phyloP scores from a whole-genome alignment of 257 asterid genomes.

The Coffea eugenioides region DNA sequence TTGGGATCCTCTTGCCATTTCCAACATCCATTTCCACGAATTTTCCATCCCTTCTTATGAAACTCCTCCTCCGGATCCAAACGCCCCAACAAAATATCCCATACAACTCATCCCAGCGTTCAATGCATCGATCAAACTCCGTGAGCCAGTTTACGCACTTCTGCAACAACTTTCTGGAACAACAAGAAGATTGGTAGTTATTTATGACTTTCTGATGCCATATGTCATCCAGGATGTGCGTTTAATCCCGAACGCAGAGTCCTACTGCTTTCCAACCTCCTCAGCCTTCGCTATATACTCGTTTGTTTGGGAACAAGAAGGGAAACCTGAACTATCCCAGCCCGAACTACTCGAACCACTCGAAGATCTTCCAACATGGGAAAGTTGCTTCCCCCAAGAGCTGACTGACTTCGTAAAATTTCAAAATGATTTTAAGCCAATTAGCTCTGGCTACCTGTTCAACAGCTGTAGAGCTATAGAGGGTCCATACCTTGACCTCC shows the following conservation, averaged over 20 bases:
- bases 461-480: constrained; percentile 11
- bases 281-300: constrained; percentile 32
- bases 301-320: constrained; percentile 15
- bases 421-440: background rate
- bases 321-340: constrained; percentile 13
- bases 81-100: too few species aligned
- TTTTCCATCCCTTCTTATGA: too few species aligned
- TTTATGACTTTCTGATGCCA: constrained; percentile 45
- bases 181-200: constrained; percentile 32
- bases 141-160: constrained; percentile 26
- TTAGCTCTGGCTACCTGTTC: constrained; percentile 19
- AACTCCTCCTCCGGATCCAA: too few species aligned
- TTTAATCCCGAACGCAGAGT: constrained; percentile 30
- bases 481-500: constrained; percentile 13
- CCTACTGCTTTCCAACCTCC: constrained; percentile 42
- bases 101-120: background rate
- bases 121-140: constrained; percentile 22
- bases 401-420: background rate
- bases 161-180: constrained; percentile 18
- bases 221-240: constrained; percentile 48
- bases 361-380: background rate
- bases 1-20: background rate
- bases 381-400: constrained; percentile 13
- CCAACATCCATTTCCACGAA: too few species aligned
- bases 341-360: constrained; percentile 5